A percentile compares a stretch with the other conserved stretches of the same genome.
These are phyloP conservation scores for Schizosaccharomyces osmophilus DNA, from an alignment of 805 yeast species.

Conservation along the genomic window DNA sequence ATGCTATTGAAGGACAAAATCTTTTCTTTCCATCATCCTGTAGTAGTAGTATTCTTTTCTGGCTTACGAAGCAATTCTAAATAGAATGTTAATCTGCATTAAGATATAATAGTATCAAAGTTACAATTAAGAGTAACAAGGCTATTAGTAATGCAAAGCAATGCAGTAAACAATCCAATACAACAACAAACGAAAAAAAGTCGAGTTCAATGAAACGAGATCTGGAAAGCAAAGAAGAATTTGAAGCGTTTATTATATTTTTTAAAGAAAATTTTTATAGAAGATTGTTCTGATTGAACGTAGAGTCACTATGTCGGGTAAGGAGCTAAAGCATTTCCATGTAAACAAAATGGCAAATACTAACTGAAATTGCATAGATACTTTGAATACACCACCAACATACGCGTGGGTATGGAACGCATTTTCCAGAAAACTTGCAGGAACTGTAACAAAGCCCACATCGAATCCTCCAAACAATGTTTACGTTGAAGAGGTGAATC, in stretches of 20 bases:
- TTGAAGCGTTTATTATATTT: neutral
- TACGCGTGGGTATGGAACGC: neutral
- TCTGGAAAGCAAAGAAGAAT: no score
- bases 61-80: no score
- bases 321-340: neutral
- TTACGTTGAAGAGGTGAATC: neutral
- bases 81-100: no score
- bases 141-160: no score
- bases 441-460: neutral
- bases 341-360: neutral
- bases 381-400: neutral
- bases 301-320: neutral
- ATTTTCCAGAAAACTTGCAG: neutral
- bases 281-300: neutral
- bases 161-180: no score
- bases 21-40: no score
- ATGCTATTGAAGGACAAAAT: no score
- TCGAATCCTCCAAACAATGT: neutral
- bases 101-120: no score
- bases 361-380: neutral
- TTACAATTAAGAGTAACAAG: no score
- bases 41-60: no score
- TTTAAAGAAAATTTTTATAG: neutral
- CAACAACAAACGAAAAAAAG: no score
- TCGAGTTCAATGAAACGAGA: no score